Base-by-base conservation (phyloP, 345 rosid genomes). In the Noccaea caerulescens region DNA sequence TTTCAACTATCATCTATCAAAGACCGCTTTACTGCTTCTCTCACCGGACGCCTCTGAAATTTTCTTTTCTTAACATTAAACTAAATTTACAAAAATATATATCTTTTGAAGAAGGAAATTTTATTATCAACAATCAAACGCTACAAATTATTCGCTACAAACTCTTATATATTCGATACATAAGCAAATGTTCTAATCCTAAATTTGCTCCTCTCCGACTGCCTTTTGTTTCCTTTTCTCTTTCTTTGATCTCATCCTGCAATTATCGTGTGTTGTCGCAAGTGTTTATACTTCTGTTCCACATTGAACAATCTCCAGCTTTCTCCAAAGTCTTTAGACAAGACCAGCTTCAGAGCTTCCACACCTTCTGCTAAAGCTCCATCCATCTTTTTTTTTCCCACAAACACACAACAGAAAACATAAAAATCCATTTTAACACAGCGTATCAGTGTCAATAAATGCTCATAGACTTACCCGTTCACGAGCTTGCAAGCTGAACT, bases 241-340 rank as follows among this genome's bases (percentile, higher is more conserved):
- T 46, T 7, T 14, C 25, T 18, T n/a, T n/a, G n/a, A n/a, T n/a
- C n/a, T n/a, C n/a, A n/a, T n/a, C n/a, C 43, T 10, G 79, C 83
- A 65, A 88, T 5, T 11, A 61, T 30, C 6, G 84, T 83, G 59
- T 86, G 91, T 73, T 82, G 60, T 79, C 77, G 81, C 27, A 92
- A 73, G 66, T 88, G 96, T 83, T 92, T 89, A 84, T 92, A 89
- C 80, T 90, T 92, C 47, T 88, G 98, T 50, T 83, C 82, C 13
- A 80, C 79, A 71, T 92, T 92, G 84, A 92, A 92, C 23, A 61
- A 4, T 75, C 86, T 84, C 11, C 88, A 78, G 56, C 82, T 80
- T 82, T 88, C 87, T 68, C 92, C 80, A 81, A 90, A 83, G 56
- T 87, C 98, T 78, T 82, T 85, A n/a, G 81, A 80, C 71, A 90